phyloP scores from a whole-genome alignment of 257 asterid genomes.

The Plantago elongata region DNA sequence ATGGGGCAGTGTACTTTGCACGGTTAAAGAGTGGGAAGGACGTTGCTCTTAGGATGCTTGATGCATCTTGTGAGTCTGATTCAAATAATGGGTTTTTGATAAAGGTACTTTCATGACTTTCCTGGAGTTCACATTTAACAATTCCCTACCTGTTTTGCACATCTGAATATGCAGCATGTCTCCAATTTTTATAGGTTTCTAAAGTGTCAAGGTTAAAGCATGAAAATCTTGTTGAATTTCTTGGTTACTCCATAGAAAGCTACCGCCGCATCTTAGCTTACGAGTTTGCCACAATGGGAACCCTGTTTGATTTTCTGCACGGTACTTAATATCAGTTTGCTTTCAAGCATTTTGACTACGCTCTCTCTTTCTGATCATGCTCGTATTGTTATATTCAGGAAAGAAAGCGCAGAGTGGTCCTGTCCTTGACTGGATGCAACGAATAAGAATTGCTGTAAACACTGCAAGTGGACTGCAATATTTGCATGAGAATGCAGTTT shows the following conservation, averaged over 20 bases:
- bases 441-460: slow-evolving; percentile 86
- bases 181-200: slow-evolving; percentile 49
- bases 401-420: slow-evolving; percentile 96
- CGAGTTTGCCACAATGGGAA: too few species aligned
- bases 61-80: slow-evolving; percentile 81
- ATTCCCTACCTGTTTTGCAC: background rate
- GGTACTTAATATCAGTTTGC: slow-evolving; percentile 37
- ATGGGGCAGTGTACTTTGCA: slow-evolving; percentile 79
- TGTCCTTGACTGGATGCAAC: slow-evolving; percentile 92
- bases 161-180: slow-evolving; percentile 8
- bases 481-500: slow-evolving; percentile 77
- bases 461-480: slow-evolving; percentile 39
- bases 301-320: too few species aligned
- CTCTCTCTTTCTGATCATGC: too few species aligned
- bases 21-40: slow-evolving; percentile 56
- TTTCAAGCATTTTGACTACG: too few species aligned
- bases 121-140: slow-evolving; percentile 7
- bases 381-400: slow-evolving; percentile 35
- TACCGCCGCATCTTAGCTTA: too few species aligned
- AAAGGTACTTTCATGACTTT: slow-evolving; percentile 43
- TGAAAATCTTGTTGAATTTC: slow-evolving; percentile 80
- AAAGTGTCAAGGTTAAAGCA: slow-evolving; percentile 84
- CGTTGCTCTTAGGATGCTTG: slow-evolving; percentile 90
- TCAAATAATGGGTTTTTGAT: slow-evolving; percentile 71
- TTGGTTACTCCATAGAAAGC: background rate